A percentile compares a stretch with the other conserved stretches of the same genome.
Conservation (phyloP, 345 rosid genomes). For the Populus davidiana region DNA sequence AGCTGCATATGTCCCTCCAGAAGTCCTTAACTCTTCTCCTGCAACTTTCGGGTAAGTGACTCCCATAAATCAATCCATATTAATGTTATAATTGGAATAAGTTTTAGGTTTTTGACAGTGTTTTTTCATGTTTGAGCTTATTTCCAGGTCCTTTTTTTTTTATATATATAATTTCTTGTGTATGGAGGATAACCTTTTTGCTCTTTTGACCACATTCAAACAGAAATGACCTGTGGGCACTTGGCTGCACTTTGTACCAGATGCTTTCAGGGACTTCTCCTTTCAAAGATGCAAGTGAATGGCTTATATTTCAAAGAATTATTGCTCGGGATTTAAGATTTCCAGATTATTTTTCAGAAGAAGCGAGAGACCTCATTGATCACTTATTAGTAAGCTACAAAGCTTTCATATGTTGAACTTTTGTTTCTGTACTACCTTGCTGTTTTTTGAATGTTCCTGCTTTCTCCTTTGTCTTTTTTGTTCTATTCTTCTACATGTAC, state of each 20-base stretch:
- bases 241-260: constrained; percentile 99
- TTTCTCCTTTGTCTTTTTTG: not conserved
- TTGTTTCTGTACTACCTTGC: not conserved
- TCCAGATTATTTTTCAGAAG: constrained; percentile 85
- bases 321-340: constrained; percentile 89
- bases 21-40: constrained; percentile 97
- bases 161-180: too few relatives aligned
- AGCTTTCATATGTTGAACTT: constrained; percentile 7
- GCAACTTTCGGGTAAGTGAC: constrained; percentile 85
- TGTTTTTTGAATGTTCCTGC: constrained; percentile 12
- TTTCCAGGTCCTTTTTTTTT: not conserved
- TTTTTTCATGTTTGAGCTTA: constrained; percentile 7
- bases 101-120: not conserved
- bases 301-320: constrained; percentile 95
- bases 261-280: constrained; percentile 99
- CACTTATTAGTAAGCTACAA: constrained; percentile 62
- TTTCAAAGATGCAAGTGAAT: constrained; percentile 96
- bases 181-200: too few relatives aligned
- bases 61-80: constrained; percentile 1
- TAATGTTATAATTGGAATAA: not conserved
- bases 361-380: constrained; percentile 84
- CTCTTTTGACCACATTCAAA: constrained; percentile 37
- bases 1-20: constrained; percentile 98
- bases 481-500: not conserved
- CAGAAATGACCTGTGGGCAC: constrained; percentile 99